Conservation (phyloP, 257 asterid genomes). For the Handroanthus guayacan region DNA sequence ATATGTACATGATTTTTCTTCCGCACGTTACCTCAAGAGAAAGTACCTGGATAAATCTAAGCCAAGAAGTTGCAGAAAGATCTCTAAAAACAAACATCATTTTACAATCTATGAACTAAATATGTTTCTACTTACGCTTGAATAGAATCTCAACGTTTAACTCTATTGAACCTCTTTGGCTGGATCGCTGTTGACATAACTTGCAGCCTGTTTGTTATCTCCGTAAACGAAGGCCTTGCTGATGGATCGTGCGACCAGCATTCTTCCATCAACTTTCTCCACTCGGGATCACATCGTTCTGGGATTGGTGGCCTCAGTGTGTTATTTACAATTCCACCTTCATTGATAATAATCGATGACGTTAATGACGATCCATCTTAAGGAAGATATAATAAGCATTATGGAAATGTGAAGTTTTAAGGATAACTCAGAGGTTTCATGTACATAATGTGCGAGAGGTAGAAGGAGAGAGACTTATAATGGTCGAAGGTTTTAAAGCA, state of each 20-base stretch:
- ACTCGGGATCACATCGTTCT: constrained; percentile 75
- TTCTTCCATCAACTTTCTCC: constrained; percentile 89
- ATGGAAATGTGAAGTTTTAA: no score
- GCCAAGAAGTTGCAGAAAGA: constrained; percentile 19
- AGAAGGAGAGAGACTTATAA: no score
- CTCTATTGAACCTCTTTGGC: constrained; percentile 66
- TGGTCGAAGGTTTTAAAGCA: no score
- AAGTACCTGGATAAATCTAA: not conserved
- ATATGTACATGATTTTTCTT: not conserved
- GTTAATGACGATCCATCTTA: no score
- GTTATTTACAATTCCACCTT: constrained; percentile 91
- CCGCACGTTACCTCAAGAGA: no score
- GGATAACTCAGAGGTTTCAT: no score
- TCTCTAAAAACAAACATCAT: not conserved
- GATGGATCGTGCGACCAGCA: constrained; percentile 92
- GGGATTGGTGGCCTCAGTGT: constrained; percentile 88
- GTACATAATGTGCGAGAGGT: no score
- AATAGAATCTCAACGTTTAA: constrained; percentile 46
- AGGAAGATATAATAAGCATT: no score
- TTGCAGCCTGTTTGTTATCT: constrained; percentile 78
- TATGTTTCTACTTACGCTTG: no score
- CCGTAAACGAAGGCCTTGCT: constrained; percentile 81
- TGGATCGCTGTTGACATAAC: constrained; percentile 63
- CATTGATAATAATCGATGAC: not conserved
- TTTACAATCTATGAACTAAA: not conserved